Percentiles rank a stretch among this genome's conserved stretches.
These are phyloP conservation scores for Amanita polypyramis DNA, from an alignment of 768 basidiomycete species.

Conservation along the genomic window DNA sequence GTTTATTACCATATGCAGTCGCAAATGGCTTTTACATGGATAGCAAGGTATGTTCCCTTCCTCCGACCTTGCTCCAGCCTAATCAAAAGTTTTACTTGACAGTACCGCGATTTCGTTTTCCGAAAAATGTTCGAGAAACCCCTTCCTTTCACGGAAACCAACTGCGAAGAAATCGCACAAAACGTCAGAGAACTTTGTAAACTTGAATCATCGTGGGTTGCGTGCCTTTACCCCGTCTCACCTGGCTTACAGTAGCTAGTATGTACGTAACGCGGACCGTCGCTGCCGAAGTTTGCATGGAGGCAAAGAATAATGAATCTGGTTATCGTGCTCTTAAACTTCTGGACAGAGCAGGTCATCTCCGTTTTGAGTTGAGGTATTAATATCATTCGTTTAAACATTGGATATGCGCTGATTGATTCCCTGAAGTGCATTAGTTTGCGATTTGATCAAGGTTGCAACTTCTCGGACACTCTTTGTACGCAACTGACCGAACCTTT, in stretches of 20 bases:
- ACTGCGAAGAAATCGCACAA: slow-evolving; percentile 50
- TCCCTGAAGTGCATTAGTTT: slow-evolving; percentile 35
- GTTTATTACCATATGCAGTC: slow-evolving; percentile 59
- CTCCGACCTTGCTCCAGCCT: not conserved
- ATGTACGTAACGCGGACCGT: slow-evolving; percentile 80
- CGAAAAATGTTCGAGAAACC: slow-evolving; percentile 75
- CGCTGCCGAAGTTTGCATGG: slow-evolving; percentile 79
- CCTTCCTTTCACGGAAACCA: slow-evolving; percentile 34
- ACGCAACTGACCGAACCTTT: slow-evolving; percentile 7
- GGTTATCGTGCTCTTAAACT: slow-evolving; percentile 61
- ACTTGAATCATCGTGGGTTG: slow-evolving; percentile 52
- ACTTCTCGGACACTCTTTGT: not conserved
- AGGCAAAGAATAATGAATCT: slow-evolving; percentile 58
- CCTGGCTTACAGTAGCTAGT: slow-evolving; percentile 23
- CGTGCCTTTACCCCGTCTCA: slow-evolving; percentile 4
- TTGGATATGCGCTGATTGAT: slow-evolving; percentile 10
- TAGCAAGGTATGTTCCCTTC: slow-evolving; percentile 39
- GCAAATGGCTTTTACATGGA: slow-evolving; percentile 75
- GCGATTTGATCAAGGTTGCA: slow-evolving; percentile 57
- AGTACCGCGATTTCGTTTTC: slow-evolving; percentile 84
- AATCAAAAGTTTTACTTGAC: slow-evolving; percentile 3
- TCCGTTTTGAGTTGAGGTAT: slow-evolving; percentile 61
- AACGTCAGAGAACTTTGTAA: slow-evolving; percentile 67
- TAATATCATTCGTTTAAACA: slow-evolving; percentile 13
- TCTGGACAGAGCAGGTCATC: slow-evolving; percentile 51